Evolutionary conservation across 2,329 filamentous ascomycete species (phyloP).

Genomic region (Alternaria hordeiaustralica): DNA sequence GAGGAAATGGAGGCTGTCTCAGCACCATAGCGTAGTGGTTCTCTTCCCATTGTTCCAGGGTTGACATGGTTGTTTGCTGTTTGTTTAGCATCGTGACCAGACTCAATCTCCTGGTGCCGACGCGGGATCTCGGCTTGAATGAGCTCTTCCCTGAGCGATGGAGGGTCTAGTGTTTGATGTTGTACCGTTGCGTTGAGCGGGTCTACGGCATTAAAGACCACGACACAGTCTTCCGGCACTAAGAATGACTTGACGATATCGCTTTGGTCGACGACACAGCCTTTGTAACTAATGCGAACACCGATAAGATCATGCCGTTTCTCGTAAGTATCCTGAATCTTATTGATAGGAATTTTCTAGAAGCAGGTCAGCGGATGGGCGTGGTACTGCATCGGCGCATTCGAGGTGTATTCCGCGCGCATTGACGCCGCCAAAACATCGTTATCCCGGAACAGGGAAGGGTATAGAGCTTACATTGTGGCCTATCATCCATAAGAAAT

Average conservation of each 20-base stretch:
- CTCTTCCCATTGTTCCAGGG: background rate
- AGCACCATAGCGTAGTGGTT: background rate
- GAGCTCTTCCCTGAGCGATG: background rate
- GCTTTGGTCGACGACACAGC: background rate
- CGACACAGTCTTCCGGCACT: constrained; percentile 1
- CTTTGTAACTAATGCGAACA: constrained; percentile 27
- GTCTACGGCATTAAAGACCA: constrained; percentile 8
- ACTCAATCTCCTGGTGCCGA: background rate
- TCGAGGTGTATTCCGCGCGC: background rate
- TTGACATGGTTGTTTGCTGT: background rate
- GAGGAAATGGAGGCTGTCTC: background rate
- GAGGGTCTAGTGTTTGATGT: background rate
- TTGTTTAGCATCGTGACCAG: background rate
- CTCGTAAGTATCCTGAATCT: constrained; percentile 24
- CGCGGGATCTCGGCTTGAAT: background rate
- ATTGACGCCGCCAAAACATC: background rate
- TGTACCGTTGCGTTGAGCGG: background rate
- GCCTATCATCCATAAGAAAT: constrained; percentile 49
- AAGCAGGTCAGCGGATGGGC: background rate
- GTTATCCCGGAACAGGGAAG: background rate
- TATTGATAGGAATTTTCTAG: constrained; percentile 31
- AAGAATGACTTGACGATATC: constrained; percentile 12
- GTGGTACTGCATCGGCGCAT: background rate
- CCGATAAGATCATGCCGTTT: constrained; percentile 6
- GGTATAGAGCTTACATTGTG: constrained; percentile 30